Evolutionary conservation across 305 asterid genomes (phyloP), one percentile per base, ranked within the genome.

Genomic region (Fraxinus dipetala): DNA sequence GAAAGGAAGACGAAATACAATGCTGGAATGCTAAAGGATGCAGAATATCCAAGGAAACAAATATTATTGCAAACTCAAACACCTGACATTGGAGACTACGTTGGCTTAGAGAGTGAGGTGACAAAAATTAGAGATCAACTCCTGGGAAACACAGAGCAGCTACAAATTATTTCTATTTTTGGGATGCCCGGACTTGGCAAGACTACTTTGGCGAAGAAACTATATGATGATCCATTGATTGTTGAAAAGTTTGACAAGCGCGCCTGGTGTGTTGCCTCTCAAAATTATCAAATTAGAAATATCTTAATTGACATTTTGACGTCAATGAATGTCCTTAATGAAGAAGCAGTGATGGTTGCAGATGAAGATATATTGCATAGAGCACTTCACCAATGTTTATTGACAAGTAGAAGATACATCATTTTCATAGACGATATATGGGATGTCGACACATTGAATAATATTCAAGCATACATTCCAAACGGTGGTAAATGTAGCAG

Each of bases 171-270:
- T 22, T 83, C 83, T 3, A 78, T 88, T 26, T 45, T 67, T 31
- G 89, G 90, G 65, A 81, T 84, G 86, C 80, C 84, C 14, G 87
- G 90, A 34, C 74, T 85, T 7, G 87, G 87, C 22, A 85, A 81
- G 84, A 85, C 87, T 11, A 85, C 88, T 38, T 36, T 84, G 9
- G 86, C 89, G 1, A 85, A 61, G 22, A 83, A 76, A 24, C n/a
- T 85, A 0, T 87, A 69, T 26, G 14, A 26, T 11, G 13, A 63
- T 70, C 35, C 20, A 0, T 9, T 8, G 0, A 24, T 86, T 38
- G 8, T 6, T 11, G 2, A 43, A 24, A 14, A 78, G 26, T 87
- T 87, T 30, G 24, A 56, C 6, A 43, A 20, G 34, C 26, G 81
- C 0, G 72, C 70, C 3, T 84, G 83, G 87, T 82, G 86, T 38